Percentiles rank a stretch among this genome's conserved stretches.
Conservation (phyloP, 176 grass and related monocot species). For the Cenchrus americanus region DNA sequence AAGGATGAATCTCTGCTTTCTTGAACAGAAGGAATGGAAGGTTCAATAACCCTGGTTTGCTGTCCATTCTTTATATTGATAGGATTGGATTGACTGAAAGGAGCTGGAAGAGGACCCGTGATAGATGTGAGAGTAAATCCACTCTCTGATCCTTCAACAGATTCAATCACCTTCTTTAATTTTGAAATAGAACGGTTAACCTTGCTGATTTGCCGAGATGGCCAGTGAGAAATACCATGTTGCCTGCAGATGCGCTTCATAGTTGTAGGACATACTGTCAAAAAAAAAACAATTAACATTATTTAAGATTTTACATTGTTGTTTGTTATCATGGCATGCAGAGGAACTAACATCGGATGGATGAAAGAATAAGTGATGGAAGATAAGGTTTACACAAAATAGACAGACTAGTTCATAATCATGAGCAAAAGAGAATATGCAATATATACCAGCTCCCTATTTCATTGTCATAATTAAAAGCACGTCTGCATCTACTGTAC, state of each 20-base stretch:
- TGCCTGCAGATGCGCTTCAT: constrained; percentile 89
- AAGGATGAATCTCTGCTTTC: neutral
- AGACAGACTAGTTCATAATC: too few relatives aligned
- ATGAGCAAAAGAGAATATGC: too few relatives aligned
- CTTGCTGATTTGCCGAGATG: constrained; percentile 72
- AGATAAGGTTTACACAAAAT: too few relatives aligned
- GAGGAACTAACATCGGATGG: too few relatives aligned
- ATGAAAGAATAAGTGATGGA: too few relatives aligned
- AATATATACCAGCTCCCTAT: too few relatives aligned
- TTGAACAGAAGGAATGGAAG: constrained; percentile 3
- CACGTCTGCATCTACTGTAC: too few relatives aligned
- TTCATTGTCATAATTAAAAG: too few relatives aligned
- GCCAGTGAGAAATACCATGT: constrained; percentile 71
- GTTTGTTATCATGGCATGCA: too few relatives aligned
- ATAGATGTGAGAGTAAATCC: constrained; percentile 51
- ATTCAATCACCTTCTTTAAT: constrained; percentile 64
- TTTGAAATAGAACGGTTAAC: constrained; percentile 72
- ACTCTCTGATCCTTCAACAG: constrained; percentile 51
- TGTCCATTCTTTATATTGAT: constrained; percentile 40
- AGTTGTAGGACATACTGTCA: constrained; percentile 73
- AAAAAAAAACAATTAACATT: constrained; percentile 20
- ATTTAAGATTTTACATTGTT: neutral
- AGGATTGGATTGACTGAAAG: constrained; percentile 15
- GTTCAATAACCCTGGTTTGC: constrained; percentile 23
- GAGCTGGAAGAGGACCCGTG: constrained; percentile 37